Conservation (phyloP, 768 basidiomycete genomes). For the Xanthoconium purpureum region DNA sequence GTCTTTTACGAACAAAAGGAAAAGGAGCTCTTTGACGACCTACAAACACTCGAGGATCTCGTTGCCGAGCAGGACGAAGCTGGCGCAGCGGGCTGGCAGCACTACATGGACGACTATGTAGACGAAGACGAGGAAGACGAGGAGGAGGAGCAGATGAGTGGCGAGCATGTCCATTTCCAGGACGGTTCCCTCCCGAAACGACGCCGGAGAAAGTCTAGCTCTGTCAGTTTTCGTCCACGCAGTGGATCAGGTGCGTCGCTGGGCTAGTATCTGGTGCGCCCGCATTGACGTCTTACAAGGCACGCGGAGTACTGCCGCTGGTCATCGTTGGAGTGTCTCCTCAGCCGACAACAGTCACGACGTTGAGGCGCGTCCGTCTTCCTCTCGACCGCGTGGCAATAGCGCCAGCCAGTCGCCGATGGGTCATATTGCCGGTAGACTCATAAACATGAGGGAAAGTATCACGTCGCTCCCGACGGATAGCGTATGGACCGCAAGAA, state of each 20-base stretch:
- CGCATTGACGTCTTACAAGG: constrained; percentile 9
- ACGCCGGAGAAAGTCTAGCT: constrained; percentile 37
- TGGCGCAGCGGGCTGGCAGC: constrained; percentile 47
- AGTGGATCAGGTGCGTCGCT: constrained; percentile 20
- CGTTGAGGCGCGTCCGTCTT: constrained; percentile 26
- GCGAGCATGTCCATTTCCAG: constrained; percentile 29
- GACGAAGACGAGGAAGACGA: constrained; percentile 63
- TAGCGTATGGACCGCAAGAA: constrained; percentile 73
- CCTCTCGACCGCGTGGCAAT: constrained; percentile 22
- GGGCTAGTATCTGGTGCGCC: background rate
- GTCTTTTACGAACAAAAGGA: constrained; percentile 79
- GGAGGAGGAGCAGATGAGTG: constrained; percentile 27
- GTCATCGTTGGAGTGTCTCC: constrained; percentile 42
- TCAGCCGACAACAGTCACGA: constrained; percentile 42
- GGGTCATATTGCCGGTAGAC: constrained; percentile 43
- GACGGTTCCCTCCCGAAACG: constrained; percentile 26
- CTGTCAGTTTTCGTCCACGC: constrained; percentile 24
- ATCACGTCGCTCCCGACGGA: constrained; percentile 41
- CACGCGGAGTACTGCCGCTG: constrained; percentile 3
- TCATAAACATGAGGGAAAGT: constrained; percentile 53
- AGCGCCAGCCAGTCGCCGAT: constrained; percentile 35
- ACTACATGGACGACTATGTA: constrained; percentile 47
- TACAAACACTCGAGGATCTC: constrained; percentile 54
- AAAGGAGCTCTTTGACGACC: constrained; percentile 62
- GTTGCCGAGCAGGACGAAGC: constrained; percentile 58